These are phyloP conservation scores for Populus alba DNA, from an alignment of 345 rosid species.

Conservation along the genomic window DNA sequence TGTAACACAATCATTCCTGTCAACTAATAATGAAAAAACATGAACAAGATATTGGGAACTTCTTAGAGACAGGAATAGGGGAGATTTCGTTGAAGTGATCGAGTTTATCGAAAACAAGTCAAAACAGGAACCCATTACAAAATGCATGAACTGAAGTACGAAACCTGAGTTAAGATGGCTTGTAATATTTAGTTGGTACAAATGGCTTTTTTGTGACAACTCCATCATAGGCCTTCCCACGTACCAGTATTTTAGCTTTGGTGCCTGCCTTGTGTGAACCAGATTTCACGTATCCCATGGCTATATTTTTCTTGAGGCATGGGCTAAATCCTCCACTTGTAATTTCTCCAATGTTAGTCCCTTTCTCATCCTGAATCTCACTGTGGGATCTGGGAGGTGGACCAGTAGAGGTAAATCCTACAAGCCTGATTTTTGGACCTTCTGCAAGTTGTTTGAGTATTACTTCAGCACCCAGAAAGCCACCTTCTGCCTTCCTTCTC, in stretches of 20 bases:
- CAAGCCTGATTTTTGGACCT: slow-evolving; percentile 87
- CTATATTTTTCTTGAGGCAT: slow-evolving; percentile 91
- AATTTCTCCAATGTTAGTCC: slow-evolving; percentile 76
- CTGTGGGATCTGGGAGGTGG: slow-evolving; percentile 96
- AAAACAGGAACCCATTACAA: slow-evolving; percentile 14
- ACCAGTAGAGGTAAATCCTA: slow-evolving; percentile 74
- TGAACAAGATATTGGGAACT: neutral
- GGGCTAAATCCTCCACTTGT: slow-evolving; percentile 99
- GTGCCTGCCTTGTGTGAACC: slow-evolving; percentile 85
- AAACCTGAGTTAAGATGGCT: slow-evolving; percentile 49
- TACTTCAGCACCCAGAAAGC: slow-evolving; percentile 84
- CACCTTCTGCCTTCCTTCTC: slow-evolving; percentile 92
- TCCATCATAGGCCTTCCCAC: slow-evolving; percentile 87
- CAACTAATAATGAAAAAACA: neutral
- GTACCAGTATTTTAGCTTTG: slow-evolving; percentile 69
- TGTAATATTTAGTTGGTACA: slow-evolving; percentile 80
- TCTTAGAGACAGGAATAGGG: neutral
- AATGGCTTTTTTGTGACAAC: slow-evolving; percentile 80
- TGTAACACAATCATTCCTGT: slow-evolving; percentile 2
- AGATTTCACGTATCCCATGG: slow-evolving; percentile 96
- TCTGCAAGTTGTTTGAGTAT: slow-evolving; percentile 86
- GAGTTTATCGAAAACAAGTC: slow-evolving; percentile 5
- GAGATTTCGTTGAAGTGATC: neutral
- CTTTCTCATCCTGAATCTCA: slow-evolving; percentile 76
- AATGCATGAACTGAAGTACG: slow-evolving; percentile 6